phyloP scores from a whole-genome alignment of 1,284 basidiomycete species.

The Anthracocystis walkeri region DNA sequence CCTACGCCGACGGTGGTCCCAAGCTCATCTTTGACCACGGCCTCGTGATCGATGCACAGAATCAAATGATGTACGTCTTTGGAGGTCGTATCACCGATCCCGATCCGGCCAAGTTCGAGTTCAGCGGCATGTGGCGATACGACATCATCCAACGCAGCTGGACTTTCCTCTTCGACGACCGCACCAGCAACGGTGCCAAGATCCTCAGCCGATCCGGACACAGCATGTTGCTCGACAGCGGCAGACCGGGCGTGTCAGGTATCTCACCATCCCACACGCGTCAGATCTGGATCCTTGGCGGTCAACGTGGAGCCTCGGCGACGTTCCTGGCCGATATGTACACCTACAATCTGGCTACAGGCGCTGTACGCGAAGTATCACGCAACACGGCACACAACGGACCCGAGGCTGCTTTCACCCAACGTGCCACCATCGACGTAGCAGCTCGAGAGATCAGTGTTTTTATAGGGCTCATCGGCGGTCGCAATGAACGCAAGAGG shows the following conservation, averaged over 20 bases:
- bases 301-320: constrained; percentile 64
- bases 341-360: constrained; percentile 59
- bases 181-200: constrained; percentile 48
- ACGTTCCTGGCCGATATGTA: constrained; percentile 68
- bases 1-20: constrained; percentile 75
- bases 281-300: constrained; percentile 67
- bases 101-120: constrained; percentile 53
- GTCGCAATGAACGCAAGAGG: constrained; percentile 49
- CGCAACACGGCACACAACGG: constrained; percentile 54
- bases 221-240: constrained; percentile 66
- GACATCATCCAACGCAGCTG: constrained; percentile 64
- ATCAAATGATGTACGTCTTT: constrained; percentile 80
- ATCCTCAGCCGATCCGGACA: constrained; percentile 64
- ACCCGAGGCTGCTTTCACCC: constrained; percentile 68
- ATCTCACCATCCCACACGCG: constrained; percentile 49
- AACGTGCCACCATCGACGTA: constrained; percentile 65
- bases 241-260: constrained; percentile 40
- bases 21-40: constrained; percentile 83
- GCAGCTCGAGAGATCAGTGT: constrained; percentile 62
- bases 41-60: constrained; percentile 80
- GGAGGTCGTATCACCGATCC: constrained; percentile 81
- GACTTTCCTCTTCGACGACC: constrained; percentile 65
- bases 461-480: constrained; percentile 61
- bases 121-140: constrained; percentile 69
- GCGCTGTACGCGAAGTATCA: constrained; percentile 53